Conservation (phyloP, 164 flowering plant species). For the Chloranthus sessilifolius region DNA sequence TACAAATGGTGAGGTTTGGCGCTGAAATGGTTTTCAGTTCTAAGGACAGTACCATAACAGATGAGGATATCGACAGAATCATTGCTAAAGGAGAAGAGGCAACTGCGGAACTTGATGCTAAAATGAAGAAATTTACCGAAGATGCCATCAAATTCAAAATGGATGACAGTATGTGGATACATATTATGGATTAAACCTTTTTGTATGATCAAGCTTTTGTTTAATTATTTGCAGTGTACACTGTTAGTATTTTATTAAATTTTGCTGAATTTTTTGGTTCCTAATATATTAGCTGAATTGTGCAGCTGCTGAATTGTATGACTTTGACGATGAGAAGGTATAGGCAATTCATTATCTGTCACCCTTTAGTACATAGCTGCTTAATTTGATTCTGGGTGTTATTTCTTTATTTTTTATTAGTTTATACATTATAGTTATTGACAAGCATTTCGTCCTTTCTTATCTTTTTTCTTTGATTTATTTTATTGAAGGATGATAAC, state of each 20-base stretch:
- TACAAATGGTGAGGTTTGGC: slow-evolving; percentile 99
- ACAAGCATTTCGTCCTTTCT: background rate
- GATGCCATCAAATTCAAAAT: slow-evolving; percentile 98
- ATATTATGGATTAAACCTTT: too few species aligned
- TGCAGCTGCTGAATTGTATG: slow-evolving; percentile 93
- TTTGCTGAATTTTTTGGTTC: too few species aligned
- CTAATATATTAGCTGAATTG: too few species aligned
- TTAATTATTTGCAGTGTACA: too few species aligned
- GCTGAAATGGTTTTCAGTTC: slow-evolving; percentile 99
- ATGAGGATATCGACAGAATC: slow-evolving; percentile 97
- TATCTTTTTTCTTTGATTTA: slow-evolving; percentile 8
- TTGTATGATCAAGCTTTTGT: too few species aligned
- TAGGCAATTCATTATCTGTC: too few species aligned
- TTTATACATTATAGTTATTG: too few species aligned
- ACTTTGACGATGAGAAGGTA: slow-evolving; percentile 95
- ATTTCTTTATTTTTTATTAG: background rate
- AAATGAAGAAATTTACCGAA: slow-evolving; percentile 99
- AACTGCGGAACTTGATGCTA: slow-evolving; percentile 99
- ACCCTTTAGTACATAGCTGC: too few species aligned
- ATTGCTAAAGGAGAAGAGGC: slow-evolving; percentile 99
- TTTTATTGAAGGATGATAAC: slow-evolving; percentile 68
- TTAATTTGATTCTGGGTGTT: background rate
- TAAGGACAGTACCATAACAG: slow-evolving; percentile 95
- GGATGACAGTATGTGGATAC: slow-evolving; percentile 83
- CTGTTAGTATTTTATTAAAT: too few species aligned